A percentile compares a stretch with the other conserved stretches of the same genome.
Conservation (phyloP, 176 grass and related monocot species). For the Microstegium vimineum region DNA sequence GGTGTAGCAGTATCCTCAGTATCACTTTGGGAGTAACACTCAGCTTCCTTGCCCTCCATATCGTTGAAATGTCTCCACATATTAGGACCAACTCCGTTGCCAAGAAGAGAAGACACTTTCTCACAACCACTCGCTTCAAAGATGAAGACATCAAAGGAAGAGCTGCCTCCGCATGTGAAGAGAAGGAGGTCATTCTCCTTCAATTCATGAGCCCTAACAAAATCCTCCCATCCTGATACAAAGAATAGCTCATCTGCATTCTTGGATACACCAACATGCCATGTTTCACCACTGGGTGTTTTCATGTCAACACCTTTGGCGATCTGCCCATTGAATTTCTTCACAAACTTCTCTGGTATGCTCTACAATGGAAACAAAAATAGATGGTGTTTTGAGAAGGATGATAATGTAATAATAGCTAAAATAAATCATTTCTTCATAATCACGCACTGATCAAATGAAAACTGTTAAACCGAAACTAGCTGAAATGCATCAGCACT, state of each 20-base stretch:
- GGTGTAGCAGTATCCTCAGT: neutral
- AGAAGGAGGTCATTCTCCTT: constrained; percentile 45
- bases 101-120: constrained; percentile 26
- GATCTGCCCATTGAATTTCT: constrained; percentile 31
- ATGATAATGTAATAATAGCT: neutral
- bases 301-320: constrained; percentile 18
- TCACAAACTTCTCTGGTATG: constrained; percentile 38
- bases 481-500: neutral
- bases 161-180: constrained; percentile 37
- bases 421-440: neutral
- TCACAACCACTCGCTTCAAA: constrained; percentile 46
- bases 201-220: constrained; percentile 40
- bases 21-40: neutral
- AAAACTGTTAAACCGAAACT: neutral
- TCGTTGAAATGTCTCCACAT: neutral
- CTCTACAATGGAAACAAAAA: constrained; percentile 17
- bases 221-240: constrained; percentile 41
- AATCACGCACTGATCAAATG: neutral
- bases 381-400: neutral
- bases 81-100: neutral
- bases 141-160: constrained; percentile 43
- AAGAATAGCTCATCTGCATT: constrained; percentile 10
- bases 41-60: neutral
- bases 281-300: constrained; percentile 32
- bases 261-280: constrained; percentile 6